Conservation (phyloP, 1,284 basidiomycete genomes). For the Papiliotrema terrestris region DNA sequence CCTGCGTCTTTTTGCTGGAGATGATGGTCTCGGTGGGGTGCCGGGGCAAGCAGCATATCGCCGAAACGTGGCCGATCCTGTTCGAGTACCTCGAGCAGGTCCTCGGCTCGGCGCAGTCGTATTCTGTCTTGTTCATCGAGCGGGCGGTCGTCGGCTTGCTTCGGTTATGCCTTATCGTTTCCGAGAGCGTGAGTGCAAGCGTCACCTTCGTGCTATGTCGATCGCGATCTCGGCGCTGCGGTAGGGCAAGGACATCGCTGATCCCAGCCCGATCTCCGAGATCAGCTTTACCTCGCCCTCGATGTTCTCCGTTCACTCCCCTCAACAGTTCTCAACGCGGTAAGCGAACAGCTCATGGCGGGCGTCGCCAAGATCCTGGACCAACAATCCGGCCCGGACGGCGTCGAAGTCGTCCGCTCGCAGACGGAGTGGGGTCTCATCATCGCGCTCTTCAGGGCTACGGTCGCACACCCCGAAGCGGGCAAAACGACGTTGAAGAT, state of each 20-base stretch:
- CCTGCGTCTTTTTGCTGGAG: conserved; percentile 89
- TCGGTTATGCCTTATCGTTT: conserved; percentile 72
- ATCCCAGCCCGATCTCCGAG: conserved; percentile 66
- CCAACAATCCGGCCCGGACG: conserved; percentile 56
- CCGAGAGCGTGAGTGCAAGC: conserved; percentile 60
- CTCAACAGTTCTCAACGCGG: conserved; percentile 68
- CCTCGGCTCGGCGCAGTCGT: conserved; percentile 70
- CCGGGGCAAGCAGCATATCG: conserved; percentile 69
- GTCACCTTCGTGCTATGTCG: too few relatives aligned
- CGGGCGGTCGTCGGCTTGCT: conserved; percentile 90
- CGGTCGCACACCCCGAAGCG: conserved; percentile 82
- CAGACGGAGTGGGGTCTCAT: conserved; percentile 95
- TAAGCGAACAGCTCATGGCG: conserved; percentile 84
- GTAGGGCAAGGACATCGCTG: too few relatives aligned
- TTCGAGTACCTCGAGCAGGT: conserved; percentile 86
- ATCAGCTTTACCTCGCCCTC: conserved; percentile 90
- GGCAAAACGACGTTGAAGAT: conserved; percentile 78
- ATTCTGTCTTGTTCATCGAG: conserved; percentile 87
- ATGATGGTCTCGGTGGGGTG: conserved; percentile 84
- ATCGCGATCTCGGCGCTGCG: too few relatives aligned
- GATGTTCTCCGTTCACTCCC: conserved; percentile 83
- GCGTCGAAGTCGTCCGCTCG: conserved; percentile 63
- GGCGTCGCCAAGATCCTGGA: conserved; percentile 77
- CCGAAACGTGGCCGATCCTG: conserved; percentile 86
- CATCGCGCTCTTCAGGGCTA: conserved; percentile 82